phyloP scores from a whole-genome alignment of 352 stramenopile genomes.

The Globisporangium okanoganense region DNA sequence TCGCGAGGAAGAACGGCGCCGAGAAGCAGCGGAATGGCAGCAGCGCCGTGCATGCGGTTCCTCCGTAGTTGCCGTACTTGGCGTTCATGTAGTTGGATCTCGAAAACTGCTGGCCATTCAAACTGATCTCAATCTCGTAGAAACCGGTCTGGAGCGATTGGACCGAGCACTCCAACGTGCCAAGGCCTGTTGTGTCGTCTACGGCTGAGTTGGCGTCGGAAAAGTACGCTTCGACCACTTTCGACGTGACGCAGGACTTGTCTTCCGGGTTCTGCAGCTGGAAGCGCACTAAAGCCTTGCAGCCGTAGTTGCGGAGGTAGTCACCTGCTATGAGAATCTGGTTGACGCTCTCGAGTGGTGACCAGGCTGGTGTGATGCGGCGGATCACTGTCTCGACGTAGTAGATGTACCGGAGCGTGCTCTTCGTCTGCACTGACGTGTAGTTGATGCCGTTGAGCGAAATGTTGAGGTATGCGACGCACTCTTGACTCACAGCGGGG shows the following conservation, averaged over 20 bases:
- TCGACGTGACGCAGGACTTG: conserved; percentile 10
- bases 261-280: conserved; percentile 29
- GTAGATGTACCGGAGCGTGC: conserved; percentile 49
- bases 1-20: conserved; percentile 59
- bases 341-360: conserved; percentile 28
- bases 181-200: conserved; percentile 2
- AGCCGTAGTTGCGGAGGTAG: conserved; percentile 49
- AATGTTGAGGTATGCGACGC: conserved; percentile 54
- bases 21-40: conserved; percentile 60
- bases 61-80: conserved; percentile 59
- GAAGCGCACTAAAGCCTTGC: conserved; percentile 41
- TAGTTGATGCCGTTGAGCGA: conserved; percentile 78
- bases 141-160: conserved; percentile 35
- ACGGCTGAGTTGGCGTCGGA: neutral
- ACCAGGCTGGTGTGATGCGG: conserved; percentile 48
- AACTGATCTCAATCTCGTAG: conserved; percentile 63
- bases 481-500: conserved; percentile 32
- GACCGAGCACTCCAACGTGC: conserved; percentile 24
- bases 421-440: conserved; percentile 39
- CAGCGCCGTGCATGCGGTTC: conserved; percentile 46
- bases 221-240: conserved; percentile 30
- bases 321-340: conserved; percentile 40
- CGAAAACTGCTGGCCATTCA: conserved; percentile 69
- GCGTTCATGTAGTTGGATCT: conserved; percentile 53
- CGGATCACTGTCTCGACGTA: conserved; percentile 51